Evolutionary conservation across 139 green algal genomes (phyloP).

Genomic region (Chlamydomonas eustigma): DNA sequence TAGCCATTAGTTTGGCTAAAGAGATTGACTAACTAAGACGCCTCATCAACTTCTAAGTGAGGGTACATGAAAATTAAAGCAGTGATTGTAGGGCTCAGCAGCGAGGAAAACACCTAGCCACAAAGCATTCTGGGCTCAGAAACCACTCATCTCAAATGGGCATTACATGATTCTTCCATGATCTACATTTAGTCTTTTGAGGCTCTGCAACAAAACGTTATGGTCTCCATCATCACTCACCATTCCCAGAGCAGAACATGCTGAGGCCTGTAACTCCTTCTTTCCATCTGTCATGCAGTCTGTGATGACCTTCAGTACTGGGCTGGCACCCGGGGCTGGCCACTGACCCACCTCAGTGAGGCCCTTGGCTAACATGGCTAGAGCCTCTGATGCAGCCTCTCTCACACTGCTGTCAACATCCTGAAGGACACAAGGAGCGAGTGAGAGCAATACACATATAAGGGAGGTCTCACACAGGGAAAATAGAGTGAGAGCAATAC

Average conservation of each 20-base stretch:
- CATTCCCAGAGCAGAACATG: conserved; percentile 28
- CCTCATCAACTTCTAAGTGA: too few species aligned
- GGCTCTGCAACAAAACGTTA: too few species aligned
- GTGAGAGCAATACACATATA: neutral
- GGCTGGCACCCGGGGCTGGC: neutral
- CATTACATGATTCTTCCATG: too few species aligned
- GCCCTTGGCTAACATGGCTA: conserved; percentile 27
- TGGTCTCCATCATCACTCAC: conserved; percentile 7
- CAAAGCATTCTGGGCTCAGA: too few species aligned
- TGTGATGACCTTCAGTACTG: conserved; percentile 29
- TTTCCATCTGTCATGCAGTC: conserved; percentile 39
- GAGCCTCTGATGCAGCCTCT: conserved; percentile 30
- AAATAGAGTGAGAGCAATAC: neutral
- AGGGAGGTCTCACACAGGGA: neutral
- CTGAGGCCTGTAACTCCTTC: conserved; percentile 34
- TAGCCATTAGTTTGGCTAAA: too few species aligned
- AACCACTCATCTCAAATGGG: too few species aligned
- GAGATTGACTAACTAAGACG: too few species aligned
- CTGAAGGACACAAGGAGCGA: too few species aligned
- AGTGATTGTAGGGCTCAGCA: too few species aligned
- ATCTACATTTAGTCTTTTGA: too few species aligned
- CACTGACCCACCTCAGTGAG: neutral
- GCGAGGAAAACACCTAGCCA: too few species aligned
- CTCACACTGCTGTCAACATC: conserved; percentile 39
- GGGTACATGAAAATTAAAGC: too few species aligned